Base-by-base conservation (phyloP, 495 filamentous ascomycete species). In the Xylaria bambusicola region DNA sequence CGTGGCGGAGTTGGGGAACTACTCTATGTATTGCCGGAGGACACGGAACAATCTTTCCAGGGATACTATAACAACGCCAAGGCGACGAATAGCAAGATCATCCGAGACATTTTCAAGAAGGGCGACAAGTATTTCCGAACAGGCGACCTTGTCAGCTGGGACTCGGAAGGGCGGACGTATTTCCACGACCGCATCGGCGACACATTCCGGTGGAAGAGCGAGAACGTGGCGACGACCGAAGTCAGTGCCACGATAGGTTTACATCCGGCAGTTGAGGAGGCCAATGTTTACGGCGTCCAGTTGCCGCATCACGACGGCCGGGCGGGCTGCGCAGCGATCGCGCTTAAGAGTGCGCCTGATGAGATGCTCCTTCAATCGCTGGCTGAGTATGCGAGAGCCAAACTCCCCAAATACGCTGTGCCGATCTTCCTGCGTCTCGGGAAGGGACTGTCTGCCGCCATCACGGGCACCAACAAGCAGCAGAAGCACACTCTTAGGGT, bases 131-230 rank as follows among this genome's bases (percentile, higher is more conserved):
- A 84, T 71, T 96, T 93, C 80, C 85, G 93, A 0, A 88, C 88
- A 0, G 93, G 93, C 6, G 93, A 98, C 67, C 80, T 97, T 21
- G 71, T 97, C 18, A 80, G 85, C 35, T 83, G 81, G 73, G 89
- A 92, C 59, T 54, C 54, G 0, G 86, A 96, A 58, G 89, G 90
- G 6, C 78, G 88, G 13, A 87, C 87, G 77, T 96, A 81, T 72
- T 98, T 98, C 72, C 82, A 84, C 42, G 94, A 98, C 70, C 88
- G 92, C 10, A 87, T 98, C 36, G 93, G 93, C 51, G 93, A 98
- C 66, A 97, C 93, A 0, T 98, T 91, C 77, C 85, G 93, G 17
- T 98, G 93, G 93, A 97, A 96, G 78, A 86, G 85, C 44, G 93
- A 98, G 74, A 98, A 97, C 55, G 90, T 97, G 2, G 88, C 86